These are phyloP conservation scores for Helotiales sp. DNA, from an alignment of 2,329 filamentous ascomycete genomes.

Conservation along the genomic window DNA sequence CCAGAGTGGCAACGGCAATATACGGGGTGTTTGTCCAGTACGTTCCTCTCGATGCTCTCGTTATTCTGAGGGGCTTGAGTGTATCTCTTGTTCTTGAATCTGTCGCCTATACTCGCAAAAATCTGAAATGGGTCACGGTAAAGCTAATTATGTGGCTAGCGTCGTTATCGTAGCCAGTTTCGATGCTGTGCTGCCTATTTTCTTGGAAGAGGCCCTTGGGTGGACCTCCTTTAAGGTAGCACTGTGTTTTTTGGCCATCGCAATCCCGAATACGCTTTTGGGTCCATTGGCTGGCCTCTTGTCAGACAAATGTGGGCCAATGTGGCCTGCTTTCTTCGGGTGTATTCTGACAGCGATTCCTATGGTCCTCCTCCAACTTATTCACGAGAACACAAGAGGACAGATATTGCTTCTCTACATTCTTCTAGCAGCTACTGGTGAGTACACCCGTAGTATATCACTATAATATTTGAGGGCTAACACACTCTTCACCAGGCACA, in stretches of 20 bases:
- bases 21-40: constrained; percentile 23
- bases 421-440: constrained; percentile 5
- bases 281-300: constrained; percentile 14
- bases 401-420: constrained; percentile 4
- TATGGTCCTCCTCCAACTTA: constrained; percentile 17
- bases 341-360: constrained; percentile 7
- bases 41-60: background rate
- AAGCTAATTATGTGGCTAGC: background rate
- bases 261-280: constrained; percentile 6
- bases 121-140: background rate
- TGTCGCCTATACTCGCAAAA: background rate
- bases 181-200: constrained; percentile 18
- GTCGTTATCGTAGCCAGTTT: constrained; percentile 8
- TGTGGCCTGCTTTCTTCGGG: constrained; percentile 9
- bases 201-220: constrained; percentile 5
- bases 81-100: background rate
- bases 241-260: constrained; percentile 12
- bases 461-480: background rate
- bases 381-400: background rate
- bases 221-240: constrained; percentile 14
- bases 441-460: background rate
- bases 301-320: constrained; percentile 11
- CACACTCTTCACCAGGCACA: background rate
- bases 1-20: constrained; percentile 16
- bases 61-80: background rate